Conservation (phyloP, 2,329 filamentous ascomycete genomes). For the Fusarium duplospermum region DNA sequence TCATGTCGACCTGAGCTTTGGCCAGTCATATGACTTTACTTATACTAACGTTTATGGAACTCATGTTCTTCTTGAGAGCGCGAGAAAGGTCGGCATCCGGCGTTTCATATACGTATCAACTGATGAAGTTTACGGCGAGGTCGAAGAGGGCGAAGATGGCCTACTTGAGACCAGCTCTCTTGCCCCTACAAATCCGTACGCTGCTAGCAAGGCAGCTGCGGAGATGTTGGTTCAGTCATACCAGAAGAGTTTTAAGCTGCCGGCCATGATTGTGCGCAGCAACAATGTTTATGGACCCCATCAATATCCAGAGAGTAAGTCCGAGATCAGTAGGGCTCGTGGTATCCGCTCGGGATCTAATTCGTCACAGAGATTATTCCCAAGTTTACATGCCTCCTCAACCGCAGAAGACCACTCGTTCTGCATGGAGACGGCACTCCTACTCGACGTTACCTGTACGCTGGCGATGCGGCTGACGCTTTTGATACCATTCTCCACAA, state of each 20-base stretch:
- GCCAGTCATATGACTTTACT: slow-evolving; percentile 84
- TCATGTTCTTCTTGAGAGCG: slow-evolving; percentile 83
- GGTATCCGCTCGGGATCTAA: slow-evolving; percentile 3
- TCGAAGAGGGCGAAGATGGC: slow-evolving; percentile 77
- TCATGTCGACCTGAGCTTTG: slow-evolving; percentile 85
- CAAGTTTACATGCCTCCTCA: slow-evolving; percentile 80
- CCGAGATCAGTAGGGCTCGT: background rate
- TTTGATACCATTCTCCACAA: slow-evolving; percentile 88
- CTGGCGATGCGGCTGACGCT: slow-evolving; percentile 82
- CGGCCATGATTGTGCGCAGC: slow-evolving; percentile 81
- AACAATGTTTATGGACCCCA: slow-evolving; percentile 91
- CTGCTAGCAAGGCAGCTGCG: slow-evolving; percentile 82
- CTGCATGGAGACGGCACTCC: slow-evolving; percentile 82
- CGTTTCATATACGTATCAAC: slow-evolving; percentile 87
- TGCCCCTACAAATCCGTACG: slow-evolving; percentile 84
- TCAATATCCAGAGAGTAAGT: slow-evolving; percentile 84
- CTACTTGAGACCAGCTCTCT: slow-evolving; percentile 79
- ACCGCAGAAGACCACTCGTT: slow-evolving; percentile 73
- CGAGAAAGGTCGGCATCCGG: slow-evolving; percentile 76
- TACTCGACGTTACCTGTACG: slow-evolving; percentile 81
- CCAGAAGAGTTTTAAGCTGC: slow-evolving; percentile 83
- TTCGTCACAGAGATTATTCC: slow-evolving; percentile 78
- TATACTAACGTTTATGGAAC: slow-evolving; percentile 86
- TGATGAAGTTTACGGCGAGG: slow-evolving; percentile 88
- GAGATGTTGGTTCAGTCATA: slow-evolving; percentile 93